Evolutionary conservation across 176 grass and related monocot genomes (phyloP).

Genomic region (Eleusine coracana): DNA sequence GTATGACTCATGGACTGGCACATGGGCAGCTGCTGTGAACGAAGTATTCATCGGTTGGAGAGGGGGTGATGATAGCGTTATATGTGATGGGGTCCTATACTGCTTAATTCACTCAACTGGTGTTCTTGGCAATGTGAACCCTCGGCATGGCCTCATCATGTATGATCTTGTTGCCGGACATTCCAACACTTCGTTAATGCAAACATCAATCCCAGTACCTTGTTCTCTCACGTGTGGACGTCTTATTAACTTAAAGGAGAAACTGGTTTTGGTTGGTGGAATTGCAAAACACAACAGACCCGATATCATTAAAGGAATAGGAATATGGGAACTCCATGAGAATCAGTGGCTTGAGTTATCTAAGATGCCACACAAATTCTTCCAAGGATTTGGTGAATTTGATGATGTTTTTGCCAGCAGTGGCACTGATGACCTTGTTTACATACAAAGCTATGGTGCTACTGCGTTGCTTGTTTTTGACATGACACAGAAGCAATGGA

Average conservation of each 20-base stretch:
- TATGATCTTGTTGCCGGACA: conserved; percentile 49
- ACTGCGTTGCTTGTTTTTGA: conserved; percentile 82
- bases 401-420: conserved; percentile 94
- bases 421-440: conserved; percentile 69
- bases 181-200: conserved; percentile 45
- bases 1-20: conserved; percentile 61
- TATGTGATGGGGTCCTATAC: conserved; percentile 74
- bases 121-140: conserved; percentile 60
- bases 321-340: conserved; percentile 81
- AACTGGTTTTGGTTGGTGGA: conserved; percentile 84
- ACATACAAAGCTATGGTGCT: conserved; percentile 92
- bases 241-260: conserved; percentile 76
- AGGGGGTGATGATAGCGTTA: conserved; percentile 87
- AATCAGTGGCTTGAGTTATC: conserved; percentile 73
- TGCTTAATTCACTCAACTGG: conserved; percentile 94
- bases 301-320: conserved; percentile 95
- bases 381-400: conserved; percentile 93
- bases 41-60: conserved; percentile 88
- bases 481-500: conserved; percentile 79
- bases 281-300: conserved; percentile 90
- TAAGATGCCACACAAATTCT: conserved; percentile 90
- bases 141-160: conserved; percentile 81
- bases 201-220: conserved; percentile 55
- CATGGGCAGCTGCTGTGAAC: conserved; percentile 54
- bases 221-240: conserved; percentile 87